Evolutionary conservation across 805 yeast genomes (phyloP).

Genomic region (Maudiozyma barnettii): DNA sequence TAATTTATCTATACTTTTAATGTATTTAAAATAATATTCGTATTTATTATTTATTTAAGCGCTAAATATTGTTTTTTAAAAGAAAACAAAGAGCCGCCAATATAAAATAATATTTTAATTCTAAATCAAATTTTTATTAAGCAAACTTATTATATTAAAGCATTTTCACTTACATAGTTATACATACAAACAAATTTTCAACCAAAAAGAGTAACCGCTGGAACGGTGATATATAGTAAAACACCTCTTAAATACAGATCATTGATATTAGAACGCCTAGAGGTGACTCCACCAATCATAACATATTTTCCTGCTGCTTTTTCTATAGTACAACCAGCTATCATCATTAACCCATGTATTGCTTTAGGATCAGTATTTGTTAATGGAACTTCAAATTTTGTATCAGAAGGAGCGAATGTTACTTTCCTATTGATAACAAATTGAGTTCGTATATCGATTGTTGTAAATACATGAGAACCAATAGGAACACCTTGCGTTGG

Average conservation of each 20-base stretch:
- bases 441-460: slow-evolving; percentile 13
- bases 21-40: too few relatives aligned
- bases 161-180: background rate
- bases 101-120: too few relatives aligned
- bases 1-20: too few relatives aligned
- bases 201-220: slow-evolving; percentile 1
- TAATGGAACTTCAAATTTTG: background rate
- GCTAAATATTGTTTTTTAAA: too few relatives aligned
- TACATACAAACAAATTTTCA: background rate
- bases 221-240: slow-evolving; percentile 1
- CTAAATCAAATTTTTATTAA: too few relatives aligned
- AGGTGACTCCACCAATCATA: slow-evolving; percentile 22
- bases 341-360: background rate
- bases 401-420: background rate
- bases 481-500: slow-evolving; percentile 3
- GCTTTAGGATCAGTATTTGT: background rate
- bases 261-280: slow-evolving; percentile 8
- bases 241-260: slow-evolving; percentile 22
- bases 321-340: slow-evolving; percentile 4
- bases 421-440: slow-evolving; percentile 4
- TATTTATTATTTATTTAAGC: too few relatives aligned
- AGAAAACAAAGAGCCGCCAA: too few relatives aligned
- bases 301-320: slow-evolving; percentile 10
- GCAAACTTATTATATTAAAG: too few relatives aligned
- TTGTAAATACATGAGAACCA: slow-evolving; percentile 11